Evolutionary conservation across 83 land plant species (phyloP), one percentile per base, ranked within the genome.

Genomic region (Isoetes engelmannii): DNA sequence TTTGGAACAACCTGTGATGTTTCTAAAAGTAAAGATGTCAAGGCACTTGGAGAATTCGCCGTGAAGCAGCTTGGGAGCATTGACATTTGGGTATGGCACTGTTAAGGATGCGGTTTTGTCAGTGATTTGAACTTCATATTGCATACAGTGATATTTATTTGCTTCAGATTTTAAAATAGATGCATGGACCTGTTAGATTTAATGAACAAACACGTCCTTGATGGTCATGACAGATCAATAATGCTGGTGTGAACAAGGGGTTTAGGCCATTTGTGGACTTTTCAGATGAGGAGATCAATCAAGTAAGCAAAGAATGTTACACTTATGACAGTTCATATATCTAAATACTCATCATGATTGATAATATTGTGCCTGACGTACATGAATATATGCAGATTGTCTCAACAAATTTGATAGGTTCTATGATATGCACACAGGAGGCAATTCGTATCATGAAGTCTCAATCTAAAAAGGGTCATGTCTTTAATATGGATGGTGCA

Each of bases 401-500:
- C 61, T 84, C 92, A 4, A 92, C 99, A 68, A 94, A 94, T 61
- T 78, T 94, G 69, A 76, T 85, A 56, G 99, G 99, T 12, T 94
- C 99, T 44, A 17, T 94, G 44, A 86, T 94, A 41, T 94, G 97
- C 82, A 90, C 99, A 54, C 84, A 84, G 51, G 93, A 94, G 81
- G 99, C 99, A 20, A 90, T 90, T 69, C 83, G 81, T 17, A 77
- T 85, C 28, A 94, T 94, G 97, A 67, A 65, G 44, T 62, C 57
- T 51, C 92, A 90, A 70, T 72, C 71, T 5, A 88, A 84, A 48
- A 96, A 96, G 45, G 99, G 99, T 5, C 91, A 95, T 66, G 78
- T 95, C 47, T 95, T 95, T 68, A 94, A 94, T 79, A 94, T 94
- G 98, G 98, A 94, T 81, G 98, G 97, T 37, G 92, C 92, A 62